phyloP scores from a whole-genome alignment of 202 grass and related monocot species.

The Bolboschoenoplectus hybrid region DNA sequence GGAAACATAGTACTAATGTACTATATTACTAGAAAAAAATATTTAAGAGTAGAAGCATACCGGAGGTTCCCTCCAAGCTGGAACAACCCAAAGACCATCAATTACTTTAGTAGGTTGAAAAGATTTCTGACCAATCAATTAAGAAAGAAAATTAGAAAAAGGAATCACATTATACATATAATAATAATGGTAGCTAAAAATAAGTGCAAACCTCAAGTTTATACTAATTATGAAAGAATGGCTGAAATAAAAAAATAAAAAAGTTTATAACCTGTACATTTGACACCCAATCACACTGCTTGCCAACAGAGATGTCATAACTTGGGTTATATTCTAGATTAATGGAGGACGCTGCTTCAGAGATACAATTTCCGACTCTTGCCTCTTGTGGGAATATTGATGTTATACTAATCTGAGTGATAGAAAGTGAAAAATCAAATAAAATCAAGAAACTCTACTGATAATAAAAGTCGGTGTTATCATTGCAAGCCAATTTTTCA shows the following conservation, averaged over 20 bases:
- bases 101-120: constrained; percentile 64
- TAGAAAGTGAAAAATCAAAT: constrained; percentile 4
- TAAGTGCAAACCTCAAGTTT: not conserved
- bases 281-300: constrained; percentile 71
- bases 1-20: not conserved
- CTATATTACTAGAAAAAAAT: not conserved
- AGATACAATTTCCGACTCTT: constrained; percentile 53
- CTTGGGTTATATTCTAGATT: constrained; percentile 61
- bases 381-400: constrained; percentile 61
- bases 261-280: constrained; percentile 54
- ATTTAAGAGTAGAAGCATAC: constrained; percentile 51
- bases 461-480: not conserved
- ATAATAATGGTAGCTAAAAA: constrained; percentile 3
- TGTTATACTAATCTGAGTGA: constrained; percentile 62
- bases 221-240: constrained; percentile 9
- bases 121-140: constrained; percentile 55
- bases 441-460: not conserved
- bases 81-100: constrained; percentile 89
- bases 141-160: constrained; percentile 36
- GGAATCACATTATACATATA: constrained; percentile 11
- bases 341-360: constrained; percentile 54
- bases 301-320: constrained; percentile 65
- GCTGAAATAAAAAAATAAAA: not conserved
- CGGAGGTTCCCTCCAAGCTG: constrained; percentile 73
- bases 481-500: no score